Evolutionary conservation across 495 filamentous ascomycete species (phyloP), one percentile per base, ranked within the genome.

Genomic region (Xylaria palmicola): DNA sequence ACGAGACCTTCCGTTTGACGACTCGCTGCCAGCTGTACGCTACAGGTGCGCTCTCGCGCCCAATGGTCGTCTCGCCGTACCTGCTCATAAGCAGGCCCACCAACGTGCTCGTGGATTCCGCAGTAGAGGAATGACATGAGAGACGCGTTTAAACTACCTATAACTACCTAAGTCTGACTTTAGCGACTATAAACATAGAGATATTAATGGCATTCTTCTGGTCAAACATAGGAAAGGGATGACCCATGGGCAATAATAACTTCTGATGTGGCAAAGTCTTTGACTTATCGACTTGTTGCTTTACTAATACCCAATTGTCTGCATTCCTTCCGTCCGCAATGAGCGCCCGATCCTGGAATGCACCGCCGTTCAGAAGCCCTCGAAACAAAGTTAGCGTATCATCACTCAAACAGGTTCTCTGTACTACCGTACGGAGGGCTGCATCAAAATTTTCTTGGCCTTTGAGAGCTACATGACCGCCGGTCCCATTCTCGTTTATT

Each of bases 381-480:
- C n/a, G 13, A 29, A 45, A 29, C 32, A 8, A 3, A 59, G 1
- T 50, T 45, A 67, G 69, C 56, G 45, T 15, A 34, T 10, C 52
- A 45, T 49, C 26, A n/a, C 27, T 36, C 32, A 10, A 37, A 34
- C 55, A 50, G 50, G 9, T 20, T 13, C 39, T 37, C 17, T 32
- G 61, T 59, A 59, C 39, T 49, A 36, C 58, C 72, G 32, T 72
- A 79, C 75, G 68, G 44, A 76, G 60, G 24, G 72, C 73, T 63
- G 65, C 71, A 37, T 67, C 63, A 43, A 75, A 79, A 52, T 77
- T 74, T 5, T 68, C 66, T 20, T 65, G 64, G 17, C 77, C 75
- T 41, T 58, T 62, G 22, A 79, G 60, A 4, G 70, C 64, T 34
- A 79, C 72, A 72, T 75, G 77, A 24, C 71, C 75, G 34, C 69